Base-by-base conservation (phyloP, 2,329 filamentous ascomycete species). In the Akanthomyces muscarius region DNA sequence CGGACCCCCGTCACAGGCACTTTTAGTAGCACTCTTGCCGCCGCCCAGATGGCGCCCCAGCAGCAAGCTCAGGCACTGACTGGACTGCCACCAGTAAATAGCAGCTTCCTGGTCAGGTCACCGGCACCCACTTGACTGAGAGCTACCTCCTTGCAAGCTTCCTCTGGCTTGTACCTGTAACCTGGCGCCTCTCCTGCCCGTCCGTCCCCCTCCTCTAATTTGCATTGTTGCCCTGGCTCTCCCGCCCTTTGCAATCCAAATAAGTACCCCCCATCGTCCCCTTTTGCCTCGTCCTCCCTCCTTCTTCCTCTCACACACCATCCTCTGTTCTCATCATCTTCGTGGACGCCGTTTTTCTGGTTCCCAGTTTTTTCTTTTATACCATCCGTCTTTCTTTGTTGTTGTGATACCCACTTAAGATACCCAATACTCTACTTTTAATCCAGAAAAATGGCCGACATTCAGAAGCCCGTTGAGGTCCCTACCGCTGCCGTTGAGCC, bases 381-480 rank as follows among this genome's bases (percentile, higher is more conserved):
- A 74, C 73, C 72, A 67, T 72, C 71, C 70, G 70, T 72, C 74
- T 75, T 76, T 77, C 72, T 74, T 76, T 77, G 71, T 78, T 74
- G 72, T 76, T 79, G 78, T 81, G 80, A 83, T 83, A 82, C 80
- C 80, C 80, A 74, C 67, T 68, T 69, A 69, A 69, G 68, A 68
- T 68, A 71, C 68, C 68, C 70, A 69, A 66, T 74, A 74, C 73
- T 72, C 72, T 73, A 73, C 75, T 75, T 70, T 74, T 72, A 74
- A 73, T 75, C 80, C 51, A 61, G 53, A 64, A 61, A 84, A 82
- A 91, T 91, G 89, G 86, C 89, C 80, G 89, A 91, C 73, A 82
- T 81, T 77, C 83, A 87, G 78, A 91, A 92, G 81, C 83, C 87
- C 74, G 81, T 84, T 71, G 87, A 87, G 76, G 80, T 81, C 76